phyloP scores from a whole-genome alignment of 108 stramenopile species.

The Stephanodiscus triporus region DNA sequence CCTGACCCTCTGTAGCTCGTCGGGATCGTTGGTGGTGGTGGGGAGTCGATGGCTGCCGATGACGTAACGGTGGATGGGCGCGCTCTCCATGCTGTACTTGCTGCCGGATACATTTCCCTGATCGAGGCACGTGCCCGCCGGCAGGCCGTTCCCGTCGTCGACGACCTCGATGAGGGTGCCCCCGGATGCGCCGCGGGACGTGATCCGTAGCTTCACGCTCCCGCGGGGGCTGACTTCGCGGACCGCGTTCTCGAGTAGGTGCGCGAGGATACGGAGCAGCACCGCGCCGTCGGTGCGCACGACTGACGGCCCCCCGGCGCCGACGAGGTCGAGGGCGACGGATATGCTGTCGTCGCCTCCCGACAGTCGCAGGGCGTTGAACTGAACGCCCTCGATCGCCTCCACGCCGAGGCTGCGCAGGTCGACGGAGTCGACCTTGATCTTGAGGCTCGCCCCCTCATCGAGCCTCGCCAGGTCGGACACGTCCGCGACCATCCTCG shows the following conservation, averaged over 20 bases:
- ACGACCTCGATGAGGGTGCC: conserved; percentile 22
- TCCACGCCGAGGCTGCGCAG: conserved; percentile 30
- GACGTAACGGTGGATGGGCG: conserved; percentile 16
- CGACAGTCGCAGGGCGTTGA: conserved; percentile 13
- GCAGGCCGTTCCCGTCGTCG: conserved; percentile 40
- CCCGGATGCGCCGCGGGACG: background rate
- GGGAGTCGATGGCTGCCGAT: conserved; percentile 3
- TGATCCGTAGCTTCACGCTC: conserved; percentile 26
- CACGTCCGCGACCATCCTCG: conserved; percentile 37
- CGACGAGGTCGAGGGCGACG: conserved; percentile 24
- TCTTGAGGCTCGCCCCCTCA: conserved; percentile 28
- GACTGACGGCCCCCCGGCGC: conserved; percentile 25
- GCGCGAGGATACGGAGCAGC: conserved; percentile 21
- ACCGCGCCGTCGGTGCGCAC: conserved; percentile 19
- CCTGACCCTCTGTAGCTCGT: conserved; percentile 26
- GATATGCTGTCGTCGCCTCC: conserved; percentile 25
- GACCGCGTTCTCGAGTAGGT: conserved; percentile 35
- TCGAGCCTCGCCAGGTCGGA: conserved; percentile 37
- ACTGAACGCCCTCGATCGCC: conserved; percentile 33
- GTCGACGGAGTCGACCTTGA: conserved; percentile 9
- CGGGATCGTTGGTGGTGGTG: conserved; percentile 16
- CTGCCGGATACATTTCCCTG: background rate
- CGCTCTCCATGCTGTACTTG: background rate
- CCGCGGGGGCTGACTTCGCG: conserved; percentile 28
- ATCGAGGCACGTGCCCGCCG: conserved; percentile 39